Conservation (phyloP, 2,329 filamentous ascomycete genomes). For the Trichoderma guizhouense region DNA sequence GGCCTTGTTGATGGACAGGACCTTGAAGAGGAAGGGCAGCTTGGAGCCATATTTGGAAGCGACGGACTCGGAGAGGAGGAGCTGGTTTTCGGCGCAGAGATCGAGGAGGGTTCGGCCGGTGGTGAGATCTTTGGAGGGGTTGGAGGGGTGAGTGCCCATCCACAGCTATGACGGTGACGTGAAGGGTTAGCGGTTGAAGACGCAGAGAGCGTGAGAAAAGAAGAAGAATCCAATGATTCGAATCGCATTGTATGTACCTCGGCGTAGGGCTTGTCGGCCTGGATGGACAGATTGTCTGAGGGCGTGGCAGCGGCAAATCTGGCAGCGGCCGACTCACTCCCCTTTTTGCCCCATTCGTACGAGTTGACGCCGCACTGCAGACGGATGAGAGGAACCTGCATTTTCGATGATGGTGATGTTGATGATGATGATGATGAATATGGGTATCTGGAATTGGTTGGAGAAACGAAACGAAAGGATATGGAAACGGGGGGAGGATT, state of each 20-base stretch:
- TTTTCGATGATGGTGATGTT: slow-evolving; percentile 22
- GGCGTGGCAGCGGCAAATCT: slow-evolving; percentile 85
- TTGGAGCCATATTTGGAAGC: slow-evolving; percentile 72
- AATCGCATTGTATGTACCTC: slow-evolving; percentile 62
- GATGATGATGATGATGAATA: not conserved
- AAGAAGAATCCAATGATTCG: not conserved
- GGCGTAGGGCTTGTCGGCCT: slow-evolving; percentile 88
- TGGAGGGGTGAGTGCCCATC: slow-evolving; percentile 98
- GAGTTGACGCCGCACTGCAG: slow-evolving; percentile 93
- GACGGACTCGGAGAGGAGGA: slow-evolving; percentile 72
- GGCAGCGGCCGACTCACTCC: slow-evolving; percentile 80
- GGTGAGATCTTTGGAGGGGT: slow-evolving; percentile 83
- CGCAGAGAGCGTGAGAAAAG: not conserved
- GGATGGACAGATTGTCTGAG: slow-evolving; percentile 67
- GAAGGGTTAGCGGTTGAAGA: not conserved
- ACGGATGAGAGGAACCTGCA: slow-evolving; percentile 80
- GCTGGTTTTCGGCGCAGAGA: slow-evolving; percentile 80
- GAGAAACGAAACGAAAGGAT: not conserved
- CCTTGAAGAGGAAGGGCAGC: slow-evolving; percentile 96
- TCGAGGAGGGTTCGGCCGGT: slow-evolving; percentile 86
- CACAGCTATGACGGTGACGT: slow-evolving; percentile 65
- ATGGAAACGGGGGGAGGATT: not conserved
- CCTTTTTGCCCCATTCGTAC: slow-evolving; percentile 98
- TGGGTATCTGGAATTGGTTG: not conserved
- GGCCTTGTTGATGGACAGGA: slow-evolving; percentile 91